phyloP scores from a whole-genome alignment of 2,329 filamentous ascomycete species.

The Ascocoryne sarcoides region DNA sequence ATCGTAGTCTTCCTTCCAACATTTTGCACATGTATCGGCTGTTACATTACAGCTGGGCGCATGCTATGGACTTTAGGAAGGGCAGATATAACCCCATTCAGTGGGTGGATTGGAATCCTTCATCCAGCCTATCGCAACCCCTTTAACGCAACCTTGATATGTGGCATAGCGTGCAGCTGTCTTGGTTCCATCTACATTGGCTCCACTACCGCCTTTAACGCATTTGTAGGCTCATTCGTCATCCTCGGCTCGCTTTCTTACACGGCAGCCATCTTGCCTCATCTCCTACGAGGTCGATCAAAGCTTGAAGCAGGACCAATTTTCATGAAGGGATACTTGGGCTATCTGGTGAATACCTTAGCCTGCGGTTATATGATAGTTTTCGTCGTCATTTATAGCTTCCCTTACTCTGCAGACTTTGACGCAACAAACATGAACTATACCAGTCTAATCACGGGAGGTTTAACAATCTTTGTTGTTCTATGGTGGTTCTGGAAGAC shows the following conservation, averaged over 20 bases:
- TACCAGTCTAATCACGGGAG: constrained; percentile 35
- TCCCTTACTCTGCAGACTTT: constrained; percentile 39
- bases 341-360: constrained; percentile 41
- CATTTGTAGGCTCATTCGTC: constrained; percentile 52
- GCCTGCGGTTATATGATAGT: constrained; percentile 47
- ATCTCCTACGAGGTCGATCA: constrained; percentile 36
- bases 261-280: constrained; percentile 51
- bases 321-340: constrained; percentile 39
- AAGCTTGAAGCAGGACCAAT: constrained; percentile 48
- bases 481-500: constrained; percentile 33
- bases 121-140: constrained; percentile 37
- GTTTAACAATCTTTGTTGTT: constrained; percentile 31
- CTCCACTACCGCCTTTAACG: constrained; percentile 54
- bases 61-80: constrained; percentile 52
- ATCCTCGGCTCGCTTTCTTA: constrained; percentile 47
- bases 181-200: constrained; percentile 57
- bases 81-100: constrained; percentile 46
- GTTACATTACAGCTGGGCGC: constrained; percentile 49
- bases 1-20: constrained; percentile 45
- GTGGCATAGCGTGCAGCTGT: constrained; percentile 40
- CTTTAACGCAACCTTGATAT: constrained; percentile 43
- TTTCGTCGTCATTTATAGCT: constrained; percentile 56
- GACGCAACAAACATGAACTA: constrained; percentile 44
- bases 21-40: constrained; percentile 42
- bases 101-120: constrained; percentile 38